Evolutionary conservation across 148 eudicot genomes (phyloP).

Genomic region (Silene conica): DNA sequence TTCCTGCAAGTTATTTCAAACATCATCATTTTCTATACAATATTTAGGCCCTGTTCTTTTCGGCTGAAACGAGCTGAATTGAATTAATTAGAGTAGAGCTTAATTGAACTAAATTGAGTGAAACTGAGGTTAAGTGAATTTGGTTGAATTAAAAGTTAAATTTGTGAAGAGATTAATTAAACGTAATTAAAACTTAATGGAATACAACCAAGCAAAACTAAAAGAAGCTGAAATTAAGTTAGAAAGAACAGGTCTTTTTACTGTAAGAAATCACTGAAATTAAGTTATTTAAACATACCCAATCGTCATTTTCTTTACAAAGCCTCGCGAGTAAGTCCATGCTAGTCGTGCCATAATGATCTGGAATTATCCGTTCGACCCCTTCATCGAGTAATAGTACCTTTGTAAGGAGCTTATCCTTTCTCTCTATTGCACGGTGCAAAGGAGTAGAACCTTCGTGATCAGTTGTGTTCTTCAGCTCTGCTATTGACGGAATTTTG

Average conservation of each 20-base stretch:
- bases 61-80: too few relatives aligned
- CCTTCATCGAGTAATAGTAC: slow-evolving; percentile 11
- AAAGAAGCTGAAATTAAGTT: too few relatives aligned
- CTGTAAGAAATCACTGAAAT: too few relatives aligned
- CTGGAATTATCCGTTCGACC: slow-evolving; percentile 4
- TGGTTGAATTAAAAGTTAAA: too few relatives aligned
- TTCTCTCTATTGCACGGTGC: slow-evolving; percentile 15
- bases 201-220: too few relatives aligned
- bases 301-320: slow-evolving; percentile 8
- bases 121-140: too few relatives aligned
- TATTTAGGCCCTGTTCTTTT: too few relatives aligned
- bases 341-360: slow-evolving; percentile 19
- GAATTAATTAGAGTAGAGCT: too few relatives aligned
- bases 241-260: too few relatives aligned
- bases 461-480: slow-evolving; percentile 17
- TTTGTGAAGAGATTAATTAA: too few relatives aligned
- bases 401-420: slow-evolving; percentile 8
- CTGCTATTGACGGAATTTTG: not conserved
- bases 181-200: too few relatives aligned
- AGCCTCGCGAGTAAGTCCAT: slow-evolving; percentile 17
- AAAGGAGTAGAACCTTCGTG: slow-evolving; percentile 17
- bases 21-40: not conserved
- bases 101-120: too few relatives aligned
- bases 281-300: slow-evolving; percentile 11
- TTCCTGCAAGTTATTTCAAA: slow-evolving; percentile 1